These are phyloP conservation scores for Neoboletus brunneissimus DNA, from an alignment of 768 basidiomycete species.

Conservation along the genomic window DNA sequence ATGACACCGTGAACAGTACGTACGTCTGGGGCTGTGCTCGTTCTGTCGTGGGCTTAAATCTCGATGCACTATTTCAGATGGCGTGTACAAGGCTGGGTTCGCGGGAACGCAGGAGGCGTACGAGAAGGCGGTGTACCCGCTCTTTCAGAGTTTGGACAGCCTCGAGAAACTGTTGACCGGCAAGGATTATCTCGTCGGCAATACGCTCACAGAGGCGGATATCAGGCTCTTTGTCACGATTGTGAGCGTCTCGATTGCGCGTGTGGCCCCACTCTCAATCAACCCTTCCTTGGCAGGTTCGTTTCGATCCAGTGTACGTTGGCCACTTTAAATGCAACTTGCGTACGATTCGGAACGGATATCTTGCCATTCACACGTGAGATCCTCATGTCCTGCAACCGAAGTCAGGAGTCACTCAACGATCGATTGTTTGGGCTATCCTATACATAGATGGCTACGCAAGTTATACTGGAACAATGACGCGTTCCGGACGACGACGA, in stretches of 20 bases:
- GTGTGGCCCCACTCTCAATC: background rate
- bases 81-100: conserved; percentile 89
- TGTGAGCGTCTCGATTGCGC: conserved; percentile 40
- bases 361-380: conserved; percentile 72
- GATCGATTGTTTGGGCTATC: background rate
- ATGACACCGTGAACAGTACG: conserved; percentile 80
- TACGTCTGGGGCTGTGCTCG: conserved; percentile 4
- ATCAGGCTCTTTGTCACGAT: conserved; percentile 91
- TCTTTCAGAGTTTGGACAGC: conserved; percentile 80
- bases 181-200: conserved; percentile 84
- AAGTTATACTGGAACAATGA: conserved; percentile 88
- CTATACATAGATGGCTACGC: conserved; percentile 63
- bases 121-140: conserved; percentile 63
- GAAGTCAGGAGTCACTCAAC: background rate
- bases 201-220: conserved; percentile 79
- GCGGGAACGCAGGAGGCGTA: conserved; percentile 81
- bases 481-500: conserved; percentile 83
- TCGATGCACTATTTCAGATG: conserved; percentile 44
- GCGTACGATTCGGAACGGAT: conserved; percentile 79
- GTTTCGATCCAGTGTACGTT: conserved; percentile 88
- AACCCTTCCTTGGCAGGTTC: conserved; percentile 46
- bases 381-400: background rate
- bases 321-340: conserved; percentile 95
- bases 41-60: background rate
- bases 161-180: conserved; percentile 74